Conservation (phyloP, 2,329 filamentous ascomycete genomes). For the Pezicula carpinea region DNA sequence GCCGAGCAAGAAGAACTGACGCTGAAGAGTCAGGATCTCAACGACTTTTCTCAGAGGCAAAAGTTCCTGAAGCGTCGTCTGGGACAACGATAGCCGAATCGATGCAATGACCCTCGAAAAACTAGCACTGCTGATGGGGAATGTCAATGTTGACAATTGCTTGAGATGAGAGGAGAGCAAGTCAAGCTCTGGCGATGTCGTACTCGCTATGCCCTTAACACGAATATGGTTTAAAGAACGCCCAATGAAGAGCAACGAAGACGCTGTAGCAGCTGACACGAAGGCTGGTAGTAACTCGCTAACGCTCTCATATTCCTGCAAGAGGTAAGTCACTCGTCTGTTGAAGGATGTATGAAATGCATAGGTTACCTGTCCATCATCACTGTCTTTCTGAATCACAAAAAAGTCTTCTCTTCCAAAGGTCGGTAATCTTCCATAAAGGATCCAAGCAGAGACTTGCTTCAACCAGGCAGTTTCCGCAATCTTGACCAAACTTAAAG, state of each 20-base stretch:
- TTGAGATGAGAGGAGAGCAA: conserved; percentile 65
- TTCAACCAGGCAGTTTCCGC: conserved; percentile 90
- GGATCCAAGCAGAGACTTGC: conserved; percentile 83
- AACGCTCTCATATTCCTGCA: conserved; percentile 55
- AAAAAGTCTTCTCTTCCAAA: conserved; percentile 86
- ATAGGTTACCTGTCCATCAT: conserved; percentile 29
- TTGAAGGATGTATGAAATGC: neutral
- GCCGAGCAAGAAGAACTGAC: conserved; percentile 83
- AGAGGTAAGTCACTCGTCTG: conserved; percentile 8
- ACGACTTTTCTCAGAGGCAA: conserved; percentile 73
- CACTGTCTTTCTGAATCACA: conserved; percentile 45
- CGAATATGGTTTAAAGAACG: conserved; percentile 83
- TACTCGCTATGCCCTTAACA: conserved; percentile 40
- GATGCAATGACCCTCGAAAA: conserved; percentile 69
- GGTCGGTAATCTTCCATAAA: conserved; percentile 78
- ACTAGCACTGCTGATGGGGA: conserved; percentile 68
- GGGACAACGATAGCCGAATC: conserved; percentile 77
- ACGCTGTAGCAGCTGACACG: conserved; percentile 67
- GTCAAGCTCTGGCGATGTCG: conserved; percentile 45
- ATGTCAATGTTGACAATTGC: conserved; percentile 62
- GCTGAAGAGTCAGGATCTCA: conserved; percentile 70
- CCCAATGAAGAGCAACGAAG: conserved; percentile 86
- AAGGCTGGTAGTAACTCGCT: conserved; percentile 69
- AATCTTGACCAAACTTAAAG: conserved; percentile 65
- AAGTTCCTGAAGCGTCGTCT: conserved; percentile 77